Evolutionary conservation across 2,329 filamentous ascomycete genomes (phyloP).

Genomic region (Torrubiellomyces zombiae): DNA sequence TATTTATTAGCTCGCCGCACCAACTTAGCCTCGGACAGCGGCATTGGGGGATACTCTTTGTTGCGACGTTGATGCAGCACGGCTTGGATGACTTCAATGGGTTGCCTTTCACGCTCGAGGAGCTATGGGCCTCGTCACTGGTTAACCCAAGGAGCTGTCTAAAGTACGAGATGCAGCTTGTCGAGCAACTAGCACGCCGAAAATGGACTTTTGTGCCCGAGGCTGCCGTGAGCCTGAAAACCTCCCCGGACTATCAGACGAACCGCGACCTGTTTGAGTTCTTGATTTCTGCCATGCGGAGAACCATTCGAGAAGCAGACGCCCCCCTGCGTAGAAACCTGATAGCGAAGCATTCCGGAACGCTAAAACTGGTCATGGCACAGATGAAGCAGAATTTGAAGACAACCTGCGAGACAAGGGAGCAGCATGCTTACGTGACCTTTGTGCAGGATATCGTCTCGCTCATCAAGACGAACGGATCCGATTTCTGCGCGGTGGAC

Average conservation of each 20-base stretch:
- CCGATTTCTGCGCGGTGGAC: slow-evolving; percentile 36
- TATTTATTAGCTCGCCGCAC: slow-evolving; percentile 28
- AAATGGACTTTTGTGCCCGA: slow-evolving; percentile 26
- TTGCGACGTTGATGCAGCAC: slow-evolving; percentile 30
- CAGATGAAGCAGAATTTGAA: slow-evolving; percentile 35
- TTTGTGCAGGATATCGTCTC: slow-evolving; percentile 36
- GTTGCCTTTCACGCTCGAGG: slow-evolving; percentile 25
- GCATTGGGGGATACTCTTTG: slow-evolving; percentile 32
- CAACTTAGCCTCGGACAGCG: slow-evolving; percentile 23
- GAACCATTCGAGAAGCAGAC: slow-evolving; percentile 22
- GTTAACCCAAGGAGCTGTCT: slow-evolving; percentile 30
- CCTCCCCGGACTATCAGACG: slow-evolving; percentile 28
- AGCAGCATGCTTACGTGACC: slow-evolving; percentile 29
- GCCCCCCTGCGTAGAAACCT: slow-evolving; percentile 18
- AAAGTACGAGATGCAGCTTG: slow-evolving; percentile 32
- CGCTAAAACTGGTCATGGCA: slow-evolving; percentile 31
- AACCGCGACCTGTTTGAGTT: slow-evolving; percentile 33
- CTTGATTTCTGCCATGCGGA: slow-evolving; percentile 33
- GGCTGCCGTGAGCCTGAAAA: slow-evolving; percentile 17
- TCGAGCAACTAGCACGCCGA: slow-evolving; percentile 24
- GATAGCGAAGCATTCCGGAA: slow-evolving; percentile 23
- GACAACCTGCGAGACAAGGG: slow-evolving; percentile 15
- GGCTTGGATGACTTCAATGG: slow-evolving; percentile 29
- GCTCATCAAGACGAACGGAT: slow-evolving; percentile 35
- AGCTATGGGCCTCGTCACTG: slow-evolving; percentile 36